Evolutionary conservation across 2,329 filamentous ascomycete genomes (phyloP).

Genomic region (Aspergillus puulaauensis): DNA sequence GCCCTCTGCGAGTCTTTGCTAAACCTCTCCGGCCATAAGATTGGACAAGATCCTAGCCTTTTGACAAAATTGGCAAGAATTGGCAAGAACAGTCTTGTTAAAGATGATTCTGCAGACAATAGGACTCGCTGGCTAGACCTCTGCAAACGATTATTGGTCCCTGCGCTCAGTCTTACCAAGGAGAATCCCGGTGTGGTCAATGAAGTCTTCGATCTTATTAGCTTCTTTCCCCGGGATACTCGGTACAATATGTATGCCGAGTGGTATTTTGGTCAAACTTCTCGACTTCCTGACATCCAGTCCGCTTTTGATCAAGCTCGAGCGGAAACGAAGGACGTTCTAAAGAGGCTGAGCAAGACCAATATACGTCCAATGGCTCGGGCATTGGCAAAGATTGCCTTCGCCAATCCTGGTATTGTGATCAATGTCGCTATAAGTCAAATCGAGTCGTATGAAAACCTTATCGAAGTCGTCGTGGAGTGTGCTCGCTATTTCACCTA

Average conservation of each 20-base stretch:
- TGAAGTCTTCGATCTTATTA: constrained; percentile 81
- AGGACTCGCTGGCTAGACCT: constrained; percentile 78
- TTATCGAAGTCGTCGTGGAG: constrained; percentile 92
- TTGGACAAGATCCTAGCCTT: constrained; percentile 77
- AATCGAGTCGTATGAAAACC: constrained; percentile 90
- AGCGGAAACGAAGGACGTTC: constrained; percentile 76
- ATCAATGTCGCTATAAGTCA: constrained; percentile 87
- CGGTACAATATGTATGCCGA: constrained; percentile 90
- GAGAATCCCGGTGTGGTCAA: constrained; percentile 81
- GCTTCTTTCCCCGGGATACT: constrained; percentile 70
- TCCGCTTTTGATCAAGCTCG: constrained; percentile 74
- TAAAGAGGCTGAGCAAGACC: constrained; percentile 86
- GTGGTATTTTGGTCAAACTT: constrained; percentile 81
- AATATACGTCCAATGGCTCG: constrained; percentile 86
- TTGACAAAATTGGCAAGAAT: constrained; percentile 83
- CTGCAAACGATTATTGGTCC: constrained; percentile 79
- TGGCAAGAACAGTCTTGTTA: constrained; percentile 69
- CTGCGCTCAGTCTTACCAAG: constrained; percentile 81
- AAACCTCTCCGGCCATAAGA: constrained; percentile 82
- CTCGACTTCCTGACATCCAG: constrained; percentile 73
- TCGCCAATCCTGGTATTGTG: constrained; percentile 85
- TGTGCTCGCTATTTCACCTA: constrained; percentile 93
- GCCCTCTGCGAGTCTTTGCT: constrained; percentile 79
- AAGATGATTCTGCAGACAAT: constrained; percentile 71
- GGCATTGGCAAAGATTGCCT: constrained; percentile 86